These are phyloP conservation scores for Mycosphaerella sp. DNA, from an alignment of 2,329 filamentous ascomycete genomes.

Conservation along the genomic window DNA sequence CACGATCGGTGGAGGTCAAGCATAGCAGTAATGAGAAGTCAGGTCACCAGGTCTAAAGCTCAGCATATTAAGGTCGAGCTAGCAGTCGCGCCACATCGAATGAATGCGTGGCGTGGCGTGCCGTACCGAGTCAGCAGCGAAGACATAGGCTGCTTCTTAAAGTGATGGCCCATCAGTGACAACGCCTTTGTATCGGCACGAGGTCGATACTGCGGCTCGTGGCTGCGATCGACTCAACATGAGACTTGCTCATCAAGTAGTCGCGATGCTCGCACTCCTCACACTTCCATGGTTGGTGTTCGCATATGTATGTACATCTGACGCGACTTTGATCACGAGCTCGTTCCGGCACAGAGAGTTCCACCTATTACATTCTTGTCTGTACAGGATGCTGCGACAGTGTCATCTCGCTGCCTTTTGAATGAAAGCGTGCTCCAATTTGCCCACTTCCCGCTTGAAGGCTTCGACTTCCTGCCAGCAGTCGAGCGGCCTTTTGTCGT, in stretches of 20 bases:
- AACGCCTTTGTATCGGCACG: slow-evolving; percentile 5
- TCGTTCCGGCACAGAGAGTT: background rate
- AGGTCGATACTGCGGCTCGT: background rate
- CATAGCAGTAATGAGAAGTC: too few species aligned
- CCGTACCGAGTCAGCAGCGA: too few species aligned
- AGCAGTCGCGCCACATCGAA: too few species aligned
- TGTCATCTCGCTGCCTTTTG: slow-evolving; percentile 59
- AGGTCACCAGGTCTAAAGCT: too few species aligned
- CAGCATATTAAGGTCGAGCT: too few species aligned
- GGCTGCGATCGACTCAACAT: background rate
- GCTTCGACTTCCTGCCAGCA: slow-evolving; percentile 90
- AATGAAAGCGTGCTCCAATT: slow-evolving; percentile 80
- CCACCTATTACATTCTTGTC: background rate
- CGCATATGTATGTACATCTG: too few species aligned
- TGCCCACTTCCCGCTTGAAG: slow-evolving; percentile 84
- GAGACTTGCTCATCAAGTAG: background rate
- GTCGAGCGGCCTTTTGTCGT: slow-evolving; percentile 83
- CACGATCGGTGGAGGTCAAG: too few species aligned
- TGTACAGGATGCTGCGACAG: background rate
- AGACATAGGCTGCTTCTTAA: background rate
- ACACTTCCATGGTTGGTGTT: too few species aligned
- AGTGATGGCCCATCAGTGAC: background rate
- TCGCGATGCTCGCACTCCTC: background rate
- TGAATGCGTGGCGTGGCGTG: too few species aligned
- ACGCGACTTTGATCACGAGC: background rate